phyloP scores from a whole-genome alignment of 164 flowering plant genomes.

The Litsea cubeba region DNA sequence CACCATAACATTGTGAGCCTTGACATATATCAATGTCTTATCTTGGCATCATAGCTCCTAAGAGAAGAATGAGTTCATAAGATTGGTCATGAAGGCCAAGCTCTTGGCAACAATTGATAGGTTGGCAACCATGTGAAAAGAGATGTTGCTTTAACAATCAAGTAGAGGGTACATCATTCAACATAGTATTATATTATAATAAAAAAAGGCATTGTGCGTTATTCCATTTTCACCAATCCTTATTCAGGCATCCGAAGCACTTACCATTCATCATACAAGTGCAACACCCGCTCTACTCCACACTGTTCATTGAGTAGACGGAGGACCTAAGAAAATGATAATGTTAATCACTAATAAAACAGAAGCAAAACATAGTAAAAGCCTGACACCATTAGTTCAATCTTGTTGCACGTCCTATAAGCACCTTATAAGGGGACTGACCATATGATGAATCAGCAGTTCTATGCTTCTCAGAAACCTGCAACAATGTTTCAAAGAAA shows the following conservation, averaged over 20 bases:
- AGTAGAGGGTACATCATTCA: background rate
- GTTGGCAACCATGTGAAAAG: background rate
- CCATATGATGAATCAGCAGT: slow-evolving; percentile 28
- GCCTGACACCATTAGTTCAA: background rate
- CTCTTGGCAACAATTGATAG: background rate
- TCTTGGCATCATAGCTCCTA: background rate
- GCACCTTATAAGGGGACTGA: slow-evolving; percentile 53
- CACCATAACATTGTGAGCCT: background rate
- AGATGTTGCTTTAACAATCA: background rate
- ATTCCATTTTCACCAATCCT: background rate
- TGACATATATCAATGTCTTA: background rate
- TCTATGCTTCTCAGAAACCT: slow-evolving; percentile 78
- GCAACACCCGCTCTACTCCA: slow-evolving; percentile 67
- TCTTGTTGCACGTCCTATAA: background rate
- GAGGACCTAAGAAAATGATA: slow-evolving; percentile 47
- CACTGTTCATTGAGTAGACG: slow-evolving; percentile 76
- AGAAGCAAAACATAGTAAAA: background rate
- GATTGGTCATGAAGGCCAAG: background rate
- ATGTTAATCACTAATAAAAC: slow-evolving; percentile 4
- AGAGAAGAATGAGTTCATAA: background rate
- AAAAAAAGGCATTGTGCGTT: no score
- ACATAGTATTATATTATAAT: no score
- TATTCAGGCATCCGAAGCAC: slow-evolving; percentile 9
- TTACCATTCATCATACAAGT: slow-evolving; percentile 84
- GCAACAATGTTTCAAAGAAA: slow-evolving; percentile 10